phyloP scores from a whole-genome alignment of 2,329 filamentous ascomycete species.

The Microsporum audouinii region DNA sequence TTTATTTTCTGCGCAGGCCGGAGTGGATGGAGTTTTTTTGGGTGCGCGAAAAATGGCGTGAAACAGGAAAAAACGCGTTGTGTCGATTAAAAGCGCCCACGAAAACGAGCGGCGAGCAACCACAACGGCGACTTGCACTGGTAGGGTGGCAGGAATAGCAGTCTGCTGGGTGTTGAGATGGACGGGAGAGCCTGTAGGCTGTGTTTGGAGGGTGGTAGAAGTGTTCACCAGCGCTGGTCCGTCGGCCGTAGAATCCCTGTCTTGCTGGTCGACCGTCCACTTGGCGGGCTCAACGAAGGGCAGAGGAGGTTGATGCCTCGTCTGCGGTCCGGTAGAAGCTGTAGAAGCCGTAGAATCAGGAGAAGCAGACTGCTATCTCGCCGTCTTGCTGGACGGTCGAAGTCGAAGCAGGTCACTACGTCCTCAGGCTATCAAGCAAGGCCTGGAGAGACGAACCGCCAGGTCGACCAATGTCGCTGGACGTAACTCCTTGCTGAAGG shows the following conservation, averaged over 20 bases:
- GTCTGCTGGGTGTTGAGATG: not conserved
- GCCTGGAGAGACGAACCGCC: not conserved
- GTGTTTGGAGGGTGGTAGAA: not conserved
- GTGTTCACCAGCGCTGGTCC: not conserved
- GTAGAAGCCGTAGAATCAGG: not conserved
- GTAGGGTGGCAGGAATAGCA: not conserved
- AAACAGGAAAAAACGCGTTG: constrained; percentile 18
- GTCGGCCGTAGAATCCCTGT: not conserved
- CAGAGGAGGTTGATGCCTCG: not conserved
- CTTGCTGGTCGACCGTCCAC: not conserved
- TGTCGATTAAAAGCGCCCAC: constrained; percentile 22
- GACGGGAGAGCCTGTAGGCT: not conserved
- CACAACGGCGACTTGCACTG: not conserved
- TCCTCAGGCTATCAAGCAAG: not conserved
- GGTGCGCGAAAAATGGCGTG: constrained; percentile 19
- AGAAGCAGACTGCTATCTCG: not conserved
- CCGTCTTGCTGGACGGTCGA: not conserved
- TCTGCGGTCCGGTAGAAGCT: not conserved
- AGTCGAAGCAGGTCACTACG: not conserved
- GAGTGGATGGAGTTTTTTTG: constrained; percentile 14
- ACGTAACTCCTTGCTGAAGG: not conserved
- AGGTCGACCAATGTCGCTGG: not conserved
- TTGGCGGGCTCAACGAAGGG: not conserved
- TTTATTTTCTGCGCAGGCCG: constrained; percentile 9
- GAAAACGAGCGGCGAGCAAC: not conserved